phyloP scores from a whole-genome alignment of 1,284 basidiomycete genomes.

The Sporisorium graminicola region DNA sequence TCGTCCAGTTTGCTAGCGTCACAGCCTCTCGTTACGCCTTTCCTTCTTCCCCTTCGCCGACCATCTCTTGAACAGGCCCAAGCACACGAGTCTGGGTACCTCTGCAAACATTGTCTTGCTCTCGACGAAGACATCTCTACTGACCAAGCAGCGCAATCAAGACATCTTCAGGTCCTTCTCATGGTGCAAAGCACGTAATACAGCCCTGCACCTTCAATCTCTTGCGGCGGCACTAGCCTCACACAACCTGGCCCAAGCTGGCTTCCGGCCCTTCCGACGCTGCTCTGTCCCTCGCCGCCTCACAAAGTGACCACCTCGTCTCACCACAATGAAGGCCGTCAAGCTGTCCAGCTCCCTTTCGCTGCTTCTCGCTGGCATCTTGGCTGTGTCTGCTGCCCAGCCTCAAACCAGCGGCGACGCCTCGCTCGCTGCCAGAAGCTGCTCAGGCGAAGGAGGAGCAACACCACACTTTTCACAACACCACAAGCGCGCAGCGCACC shows the following conservation, averaged over 20 bases:
- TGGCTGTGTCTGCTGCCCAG: constrained; percentile 25
- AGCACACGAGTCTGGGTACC: not conserved
- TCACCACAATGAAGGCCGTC: constrained; percentile 23
- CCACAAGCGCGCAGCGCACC: constrained; percentile 19
- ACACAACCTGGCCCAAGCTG: not conserved
- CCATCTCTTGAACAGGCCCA: not conserved
- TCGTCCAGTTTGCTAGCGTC: too few species aligned
- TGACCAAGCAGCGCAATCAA: not conserved
- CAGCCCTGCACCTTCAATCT: not conserved
- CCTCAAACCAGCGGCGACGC: not conserved
- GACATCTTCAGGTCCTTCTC: not conserved
- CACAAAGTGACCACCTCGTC: not conserved
- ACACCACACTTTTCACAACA: constrained; percentile 2
- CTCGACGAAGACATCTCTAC: not conserved
- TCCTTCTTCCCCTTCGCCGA: not conserved
- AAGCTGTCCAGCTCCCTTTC: constrained; percentile 30
- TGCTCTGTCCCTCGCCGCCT: not conserved
- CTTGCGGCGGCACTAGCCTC: not conserved
- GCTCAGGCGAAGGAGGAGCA: constrained; percentile 6
- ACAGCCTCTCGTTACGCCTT: not conserved
- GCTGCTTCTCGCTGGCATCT: constrained; percentile 37
- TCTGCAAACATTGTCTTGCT: not conserved
- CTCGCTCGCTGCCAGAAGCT: constrained; percentile 21
- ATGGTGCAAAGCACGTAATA: constrained; percentile 5
- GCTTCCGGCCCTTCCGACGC: not conserved